Percentiles rank a stretch among this genome's conserved stretches.
These are phyloP conservation scores for Zymoseptoria tritici DNA, from an alignment of 2,329 filamentous ascomycete species.

Conservation along the genomic window DNA sequence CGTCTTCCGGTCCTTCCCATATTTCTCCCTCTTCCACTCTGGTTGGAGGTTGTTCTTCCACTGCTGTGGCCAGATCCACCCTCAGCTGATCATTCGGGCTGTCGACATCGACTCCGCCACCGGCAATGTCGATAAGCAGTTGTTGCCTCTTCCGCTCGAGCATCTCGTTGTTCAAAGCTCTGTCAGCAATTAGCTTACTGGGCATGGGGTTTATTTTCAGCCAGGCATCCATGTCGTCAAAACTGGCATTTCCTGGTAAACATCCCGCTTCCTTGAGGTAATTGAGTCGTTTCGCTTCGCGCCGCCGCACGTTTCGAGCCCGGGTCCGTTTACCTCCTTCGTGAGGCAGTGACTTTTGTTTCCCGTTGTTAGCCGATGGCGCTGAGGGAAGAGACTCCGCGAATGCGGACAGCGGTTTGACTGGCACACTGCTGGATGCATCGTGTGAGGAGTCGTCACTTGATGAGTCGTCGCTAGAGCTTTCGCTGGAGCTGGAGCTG, in stretches of 20 bases:
- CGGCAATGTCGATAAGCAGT: slow-evolving; percentile 1
- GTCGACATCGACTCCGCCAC: slow-evolving; percentile 2
- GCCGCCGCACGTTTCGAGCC: slow-evolving; percentile 49
- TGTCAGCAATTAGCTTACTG: neutral
- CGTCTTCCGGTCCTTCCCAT: slow-evolving; percentile 1
- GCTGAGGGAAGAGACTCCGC: neutral
- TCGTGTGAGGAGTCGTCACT: slow-evolving; percentile 6
- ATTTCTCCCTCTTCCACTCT: neutral
- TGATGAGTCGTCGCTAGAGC: slow-evolving; percentile 8
- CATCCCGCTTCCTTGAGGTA: slow-evolving; percentile 48
- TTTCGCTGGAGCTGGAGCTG: slow-evolving; percentile 8
- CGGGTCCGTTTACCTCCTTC: slow-evolving; percentile 46
- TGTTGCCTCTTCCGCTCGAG: slow-evolving; percentile 1
- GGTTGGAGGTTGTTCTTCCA: neutral
- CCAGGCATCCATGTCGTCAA: slow-evolving; percentile 39
- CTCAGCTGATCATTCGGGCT: slow-evolving; percentile 1
- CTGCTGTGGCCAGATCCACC: neutral
- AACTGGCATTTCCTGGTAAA: slow-evolving; percentile 44
- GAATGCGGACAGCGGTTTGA: neutral
- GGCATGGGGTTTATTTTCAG: neutral
- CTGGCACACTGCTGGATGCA: slow-evolving; percentile 1
- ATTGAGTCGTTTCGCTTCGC: slow-evolving; percentile 42
- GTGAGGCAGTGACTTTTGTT: slow-evolving; percentile 28
- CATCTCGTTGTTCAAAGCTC: neutral
- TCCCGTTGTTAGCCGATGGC: neutral